Base-by-base conservation (phyloP, 331 rosid genomes). In the Quercus tomentella region DNA sequence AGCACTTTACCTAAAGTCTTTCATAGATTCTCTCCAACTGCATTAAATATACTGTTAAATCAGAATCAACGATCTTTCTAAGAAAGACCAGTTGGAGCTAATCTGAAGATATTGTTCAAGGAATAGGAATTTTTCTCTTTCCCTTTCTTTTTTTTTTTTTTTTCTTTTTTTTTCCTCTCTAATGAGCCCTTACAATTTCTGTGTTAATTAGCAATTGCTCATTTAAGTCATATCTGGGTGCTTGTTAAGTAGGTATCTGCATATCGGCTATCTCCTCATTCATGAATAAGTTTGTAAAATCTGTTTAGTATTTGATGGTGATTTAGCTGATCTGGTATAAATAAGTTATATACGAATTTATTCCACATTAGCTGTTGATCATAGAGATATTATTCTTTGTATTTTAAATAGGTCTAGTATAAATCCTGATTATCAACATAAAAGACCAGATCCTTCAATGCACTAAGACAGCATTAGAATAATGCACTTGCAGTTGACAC, bases 31-130 rank as follows among this genome's bases (percentile, higher is more conserved):
- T 77, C 82, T 20, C 80, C 72, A 83, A 79, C 89, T 79, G 87
- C 85, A 85, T 87, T 87, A 86, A 81, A 89, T 91, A 85, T 88
- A 86, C 92, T 82, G 41, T 43, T 80, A 85, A 75, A 88, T 90
- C 91, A 83, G 88, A 87, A 90, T 90, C 92, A 80, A 83, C 63
- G 72, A 76, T 80, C 31, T 83, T 83, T 80, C 67, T 76, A 76
- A 74, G 87, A 89, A 86, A 81, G 86, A 78, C 77, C 80, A 81
- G 81, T 60, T 75, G 82, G 76, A 90, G 76, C 88, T 83, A 86
- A 84, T 73, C 35, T 84, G 80, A 57, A 90, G 86, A 80, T 86
- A 84, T 85, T 90, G 75, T 86, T 85, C 86, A 81, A 86, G 88
- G 85, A 87, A 84, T 72, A 35, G 52, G 72, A 67, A 67, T 67